A percentile compares a stretch with the other conserved stretches of the same genome.
phyloP scores from a whole-genome alignment of 2,329 filamentous ascomycete genomes.

The Decorospora gaudefroyi region DNA sequence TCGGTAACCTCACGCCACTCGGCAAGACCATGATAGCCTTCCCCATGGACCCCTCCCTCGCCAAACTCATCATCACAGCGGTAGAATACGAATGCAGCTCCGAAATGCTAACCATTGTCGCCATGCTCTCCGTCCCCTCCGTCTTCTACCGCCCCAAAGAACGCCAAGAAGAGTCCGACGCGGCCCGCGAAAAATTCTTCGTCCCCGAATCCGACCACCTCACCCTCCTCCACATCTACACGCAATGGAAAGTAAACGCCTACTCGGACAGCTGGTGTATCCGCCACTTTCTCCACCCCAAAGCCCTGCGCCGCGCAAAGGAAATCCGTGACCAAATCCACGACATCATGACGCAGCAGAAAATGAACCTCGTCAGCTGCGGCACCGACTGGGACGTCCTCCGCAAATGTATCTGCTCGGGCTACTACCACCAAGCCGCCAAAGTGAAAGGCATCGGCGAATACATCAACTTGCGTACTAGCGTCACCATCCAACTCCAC shows the following conservation, averaged over 20 bases:
- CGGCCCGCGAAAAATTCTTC: constrained; percentile 96
- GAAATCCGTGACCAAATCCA: constrained; percentile 92
- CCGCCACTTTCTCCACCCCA: constrained; percentile 93
- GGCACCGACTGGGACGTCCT: constrained; percentile 98
- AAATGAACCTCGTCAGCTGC: constrained; percentile 84
- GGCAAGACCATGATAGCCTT: constrained; percentile 95
- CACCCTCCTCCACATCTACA: constrained; percentile 93
- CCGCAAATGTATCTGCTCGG: constrained; percentile 93
- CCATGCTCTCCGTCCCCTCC: constrained; percentile 94
- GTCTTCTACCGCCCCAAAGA: constrained; percentile 98
- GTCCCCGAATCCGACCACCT: constrained; percentile 97
- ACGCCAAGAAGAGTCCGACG: constrained; percentile 92
- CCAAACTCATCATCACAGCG: constrained; percentile 91
- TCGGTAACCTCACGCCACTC: constrained; percentile 85
- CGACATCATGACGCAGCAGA: constrained; percentile 93
- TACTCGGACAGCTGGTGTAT: constrained; percentile 90
- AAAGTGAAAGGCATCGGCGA: constrained; percentile 96
- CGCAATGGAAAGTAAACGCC: constrained; percentile 91
- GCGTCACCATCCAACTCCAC: constrained; percentile 90
- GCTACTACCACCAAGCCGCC: constrained; percentile 97
- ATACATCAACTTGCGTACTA: constrained; percentile 94
- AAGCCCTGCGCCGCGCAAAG: constrained; percentile 85
- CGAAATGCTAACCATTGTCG: constrained; percentile 97
- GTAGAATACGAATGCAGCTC: constrained; percentile 91
- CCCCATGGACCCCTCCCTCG: constrained; percentile 94